Conservation (phyloP, 2,329 filamentous ascomycete genomes). For the Cytospora mali region DNA sequence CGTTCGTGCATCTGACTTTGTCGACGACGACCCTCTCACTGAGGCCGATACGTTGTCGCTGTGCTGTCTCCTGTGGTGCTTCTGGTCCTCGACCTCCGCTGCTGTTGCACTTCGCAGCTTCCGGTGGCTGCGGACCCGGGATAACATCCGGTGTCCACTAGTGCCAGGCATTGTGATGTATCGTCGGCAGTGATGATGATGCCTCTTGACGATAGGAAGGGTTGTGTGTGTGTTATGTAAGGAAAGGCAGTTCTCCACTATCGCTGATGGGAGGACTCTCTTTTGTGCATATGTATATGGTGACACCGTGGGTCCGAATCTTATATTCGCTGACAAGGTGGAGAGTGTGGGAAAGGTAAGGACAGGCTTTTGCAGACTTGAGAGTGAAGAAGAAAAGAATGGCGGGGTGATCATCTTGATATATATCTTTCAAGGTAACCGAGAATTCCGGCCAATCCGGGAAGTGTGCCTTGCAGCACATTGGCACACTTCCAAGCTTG, state of each 20-base stretch:
- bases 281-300: neutral
- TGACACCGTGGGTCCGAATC: neutral
- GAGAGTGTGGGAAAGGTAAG: constrained; percentile 14
- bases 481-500: neutral
- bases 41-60: constrained; percentile 21
- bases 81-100: constrained; percentile 20
- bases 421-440: constrained; percentile 18
- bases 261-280: constrained; percentile 19
- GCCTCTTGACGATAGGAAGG: neutral
- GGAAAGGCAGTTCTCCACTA: constrained; percentile 16
- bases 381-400: neutral
- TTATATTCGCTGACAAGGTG: constrained; percentile 6
- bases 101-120: constrained; percentile 22
- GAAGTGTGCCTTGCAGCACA: constrained; percentile 28
- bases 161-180: constrained; percentile 22
- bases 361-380: constrained; percentile 3
- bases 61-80: constrained; percentile 22
- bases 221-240: neutral
- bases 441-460: constrained; percentile 26
- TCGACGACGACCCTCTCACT: constrained; percentile 2
- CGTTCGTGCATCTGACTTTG: constrained; percentile 18
- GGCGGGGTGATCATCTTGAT: constrained; percentile 21
- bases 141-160: constrained; percentile 23
- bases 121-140: constrained; percentile 25
- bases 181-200: constrained; percentile 2